phyloP scores from a whole-genome alignment of 179 eudicot species.

The Beta lomatogona region DNA sequence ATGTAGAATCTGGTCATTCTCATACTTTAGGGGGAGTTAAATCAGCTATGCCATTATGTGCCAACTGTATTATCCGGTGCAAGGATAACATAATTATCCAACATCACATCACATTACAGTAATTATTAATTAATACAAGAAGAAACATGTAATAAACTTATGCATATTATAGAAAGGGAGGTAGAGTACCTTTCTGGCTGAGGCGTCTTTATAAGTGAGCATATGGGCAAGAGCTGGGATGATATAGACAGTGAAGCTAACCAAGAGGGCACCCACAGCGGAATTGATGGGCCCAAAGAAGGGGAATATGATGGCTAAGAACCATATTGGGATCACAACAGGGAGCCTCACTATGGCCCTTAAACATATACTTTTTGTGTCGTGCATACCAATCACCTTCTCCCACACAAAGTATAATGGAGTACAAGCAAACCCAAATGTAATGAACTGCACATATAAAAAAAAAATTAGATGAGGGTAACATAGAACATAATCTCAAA shows the following conservation, averaged over 20 bases:
- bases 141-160: background rate
- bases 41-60: too few relatives aligned
- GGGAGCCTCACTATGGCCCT: slow-evolving; percentile 90
- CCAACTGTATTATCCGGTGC: too few relatives aligned
- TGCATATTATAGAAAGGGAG: background rate
- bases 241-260: slow-evolving; percentile 92
- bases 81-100: too few relatives aligned
- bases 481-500: background rate
- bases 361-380: slow-evolving; percentile 72
- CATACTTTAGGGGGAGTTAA: too few relatives aligned
- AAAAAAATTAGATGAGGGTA: background rate
- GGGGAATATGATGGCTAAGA: slow-evolving; percentile 87
- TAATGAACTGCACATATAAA: slow-evolving; percentile 60
- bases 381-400: slow-evolving; percentile 89
- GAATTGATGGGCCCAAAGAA: slow-evolving; percentile 94
- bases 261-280: slow-evolving; percentile 85
- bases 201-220: slow-evolving; percentile 76
- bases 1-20: too few relatives aligned
- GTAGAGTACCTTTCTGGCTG: slow-evolving; percentile 73
- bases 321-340: slow-evolving; percentile 93
- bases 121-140: background rate
- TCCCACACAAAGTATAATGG: slow-evolving; percentile 96
- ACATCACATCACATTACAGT: too few relatives aligned
- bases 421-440: slow-evolving; percentile 90
- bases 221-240: slow-evolving; percentile 89